Evolutionary conservation across 2,329 filamentous ascomycete genomes (phyloP).

Genomic region (Nectriaceae sp.): DNA sequence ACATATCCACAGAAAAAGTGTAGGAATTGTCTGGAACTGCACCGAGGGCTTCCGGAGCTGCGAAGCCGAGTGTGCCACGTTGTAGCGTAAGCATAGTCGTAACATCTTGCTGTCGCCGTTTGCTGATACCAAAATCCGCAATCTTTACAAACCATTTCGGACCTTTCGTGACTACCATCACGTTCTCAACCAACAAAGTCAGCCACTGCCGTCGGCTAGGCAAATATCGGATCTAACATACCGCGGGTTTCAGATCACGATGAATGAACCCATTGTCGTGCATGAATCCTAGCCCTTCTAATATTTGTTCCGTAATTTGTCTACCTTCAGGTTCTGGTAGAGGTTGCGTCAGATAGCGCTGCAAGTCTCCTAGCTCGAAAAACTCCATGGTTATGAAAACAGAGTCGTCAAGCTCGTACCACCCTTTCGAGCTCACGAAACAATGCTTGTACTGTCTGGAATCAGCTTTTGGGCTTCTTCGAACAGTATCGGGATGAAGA

Average conservation of each 20-base stretch:
- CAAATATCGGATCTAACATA: background rate
- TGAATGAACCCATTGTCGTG: slow-evolving; percentile 19
- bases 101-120: slow-evolving; percentile 3
- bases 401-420: slow-evolving; percentile 11
- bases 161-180: slow-evolving; percentile 16
- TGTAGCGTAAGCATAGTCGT: slow-evolving; percentile 3
- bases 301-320: slow-evolving; percentile 10
- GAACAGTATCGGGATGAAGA: background rate
- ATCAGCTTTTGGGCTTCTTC: background rate
- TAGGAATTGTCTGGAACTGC: background rate
- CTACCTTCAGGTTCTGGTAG: slow-evolving; percentile 7
- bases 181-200: slow-evolving; percentile 10
- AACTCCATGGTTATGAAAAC: slow-evolving; percentile 18
- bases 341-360: slow-evolving; percentile 3
- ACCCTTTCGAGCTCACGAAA: slow-evolving; percentile 16
- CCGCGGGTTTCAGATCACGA: slow-evolving; percentile 18
- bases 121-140: slow-evolving; percentile 14
- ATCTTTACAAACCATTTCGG: slow-evolving; percentile 20
- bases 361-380: slow-evolving; percentile 13
- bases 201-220: background rate
- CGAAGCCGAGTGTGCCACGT: slow-evolving; percentile 9
- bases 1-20: slow-evolving; percentile 10
- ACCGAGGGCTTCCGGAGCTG: slow-evolving; percentile 6
- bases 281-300: slow-evolving; percentile 18
- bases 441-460: slow-evolving; percentile 15